Percentiles rank a stretch among this genome's conserved stretches.
Evolutionary conservation across 768 basidiomycete species (phyloP).

Genomic region (Cyathus striatus): DNA sequence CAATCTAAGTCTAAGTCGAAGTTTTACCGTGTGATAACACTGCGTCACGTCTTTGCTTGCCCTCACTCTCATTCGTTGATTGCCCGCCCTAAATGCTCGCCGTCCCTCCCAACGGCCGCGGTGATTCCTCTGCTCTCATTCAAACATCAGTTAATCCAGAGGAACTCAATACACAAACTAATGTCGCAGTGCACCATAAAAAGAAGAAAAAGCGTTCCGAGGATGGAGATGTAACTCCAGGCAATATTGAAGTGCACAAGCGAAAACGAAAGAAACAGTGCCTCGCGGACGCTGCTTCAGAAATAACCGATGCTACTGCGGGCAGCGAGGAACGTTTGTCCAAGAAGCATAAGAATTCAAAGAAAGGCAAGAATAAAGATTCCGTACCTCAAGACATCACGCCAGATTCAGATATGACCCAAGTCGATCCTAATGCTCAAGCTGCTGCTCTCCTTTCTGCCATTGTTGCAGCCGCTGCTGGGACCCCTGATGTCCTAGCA

Average conservation of each 20-base stretch:
- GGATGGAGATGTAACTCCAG: constrained; percentile 17
- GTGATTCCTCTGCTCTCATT: constrained; percentile 12
- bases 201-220: constrained; percentile 30
- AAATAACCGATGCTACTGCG: constrained; percentile 1
- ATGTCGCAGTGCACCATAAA: constrained; percentile 8
- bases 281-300: not conserved
- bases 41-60: constrained; percentile 2
- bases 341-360: constrained; percentile 21
- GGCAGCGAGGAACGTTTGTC: constrained; percentile 3
- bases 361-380: constrained; percentile 28
- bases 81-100: constrained; percentile 42
- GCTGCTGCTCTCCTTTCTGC: constrained; percentile 58
- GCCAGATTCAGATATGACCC: constrained; percentile 18
- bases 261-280: constrained; percentile 23
- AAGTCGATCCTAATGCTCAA: constrained; percentile 31
- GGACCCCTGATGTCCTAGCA: constrained; percentile 26
- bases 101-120: constrained; percentile 11
- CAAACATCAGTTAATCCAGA: constrained; percentile 11
- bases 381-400: constrained; percentile 2
- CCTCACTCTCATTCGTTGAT: constrained; percentile 10
- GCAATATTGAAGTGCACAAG: constrained; percentile 23
- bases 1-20: too few species aligned
- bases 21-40: constrained; percentile 8
- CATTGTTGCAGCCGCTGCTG: constrained; percentile 61
- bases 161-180: constrained; percentile 6